These are phyloP conservation scores for Verticillium nubilum DNA, from an alignment of 2,329 filamentous ascomycete genomes.

Conservation along the genomic window DNA sequence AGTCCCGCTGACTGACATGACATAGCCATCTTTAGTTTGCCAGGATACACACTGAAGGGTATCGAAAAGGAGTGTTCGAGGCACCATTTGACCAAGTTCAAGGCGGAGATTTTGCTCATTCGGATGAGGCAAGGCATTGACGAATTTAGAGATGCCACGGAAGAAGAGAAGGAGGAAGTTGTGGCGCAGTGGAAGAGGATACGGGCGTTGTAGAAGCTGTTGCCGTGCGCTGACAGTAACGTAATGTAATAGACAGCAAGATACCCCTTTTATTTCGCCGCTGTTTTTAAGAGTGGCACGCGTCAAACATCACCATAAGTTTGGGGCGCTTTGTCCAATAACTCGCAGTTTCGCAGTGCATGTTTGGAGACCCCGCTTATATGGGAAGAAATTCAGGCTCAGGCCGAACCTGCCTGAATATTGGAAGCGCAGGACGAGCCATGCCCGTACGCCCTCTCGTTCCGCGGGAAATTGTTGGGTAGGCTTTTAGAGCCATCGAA, in stretches of 20 bases:
- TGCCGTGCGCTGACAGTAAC: neutral
- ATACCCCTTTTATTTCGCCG: neutral
- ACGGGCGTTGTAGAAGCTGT: neutral
- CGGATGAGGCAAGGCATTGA: slow-evolving; percentile 22
- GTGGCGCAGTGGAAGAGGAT: slow-evolving; percentile 19
- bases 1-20: neutral
- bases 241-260: neutral
- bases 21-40: slow-evolving; percentile 37
- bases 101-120: slow-evolving; percentile 26
- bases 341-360: too few relatives aligned
- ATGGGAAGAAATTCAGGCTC: too few relatives aligned
- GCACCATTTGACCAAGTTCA: slow-evolving; percentile 22
- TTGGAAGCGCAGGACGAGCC: too few relatives aligned
- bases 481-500: too few relatives aligned
- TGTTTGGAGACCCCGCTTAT: too few relatives aligned
- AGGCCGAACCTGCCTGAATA: too few relatives aligned
- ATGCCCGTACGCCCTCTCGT: too few relatives aligned
- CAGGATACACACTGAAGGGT: slow-evolving; percentile 48
- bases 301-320: too few relatives aligned
- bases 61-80: slow-evolving; percentile 41
- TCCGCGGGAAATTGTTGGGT: too few relatives aligned
- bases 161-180: slow-evolving; percentile 14
- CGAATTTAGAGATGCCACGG: slow-evolving; percentile 18
- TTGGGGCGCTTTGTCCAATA: too few relatives aligned
- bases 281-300: neutral